Evolutionary conservation across 768 basidiomycete species (phyloP).

Genomic region (Psilocybe cyanescens): DNA sequence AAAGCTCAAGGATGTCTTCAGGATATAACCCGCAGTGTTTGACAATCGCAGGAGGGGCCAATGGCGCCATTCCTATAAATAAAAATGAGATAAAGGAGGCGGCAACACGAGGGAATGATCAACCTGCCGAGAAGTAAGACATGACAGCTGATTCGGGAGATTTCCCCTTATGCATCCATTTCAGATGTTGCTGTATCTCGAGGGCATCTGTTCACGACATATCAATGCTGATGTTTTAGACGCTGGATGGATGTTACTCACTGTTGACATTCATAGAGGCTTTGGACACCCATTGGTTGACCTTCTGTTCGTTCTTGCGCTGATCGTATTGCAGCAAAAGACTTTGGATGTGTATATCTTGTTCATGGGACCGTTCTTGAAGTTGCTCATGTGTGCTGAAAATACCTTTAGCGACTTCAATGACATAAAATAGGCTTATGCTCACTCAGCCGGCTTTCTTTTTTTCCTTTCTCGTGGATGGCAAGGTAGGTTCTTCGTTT

Average conservation of each 20-base stretch:
- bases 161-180: slow-evolving; percentile 30
- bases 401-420: slow-evolving; percentile 1
- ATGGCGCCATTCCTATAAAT: slow-evolving; percentile 16
- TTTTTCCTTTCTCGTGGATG: slow-evolving; percentile 54
- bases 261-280: slow-evolving; percentile 24
- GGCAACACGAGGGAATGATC: slow-evolving; percentile 9
- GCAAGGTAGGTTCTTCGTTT: slow-evolving; percentile 48
- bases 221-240: neutral
- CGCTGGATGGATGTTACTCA: slow-evolving; percentile 6
- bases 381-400: slow-evolving; percentile 60
- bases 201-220: slow-evolving; percentile 4
- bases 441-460: slow-evolving; percentile 60
- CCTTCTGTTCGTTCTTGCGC: slow-evolving; percentile 40
- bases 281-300: slow-evolving; percentile 44
- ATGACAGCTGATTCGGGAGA: slow-evolving; percentile 40
- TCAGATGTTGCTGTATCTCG: slow-evolving; percentile 7
- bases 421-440: neutral
- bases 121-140: slow-evolving; percentile 39
- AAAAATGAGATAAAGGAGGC: slow-evolving; percentile 9
- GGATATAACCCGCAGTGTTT: slow-evolving; percentile 52
- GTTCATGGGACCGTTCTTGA: slow-evolving; percentile 45
- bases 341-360: slow-evolving; percentile 48
- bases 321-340: slow-evolving; percentile 49
- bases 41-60: slow-evolving; percentile 48
- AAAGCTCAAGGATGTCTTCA: slow-evolving; percentile 54